phyloP scores from a whole-genome alignment of 148 eudicot genomes.

The Rhododendron simsii region DNA sequence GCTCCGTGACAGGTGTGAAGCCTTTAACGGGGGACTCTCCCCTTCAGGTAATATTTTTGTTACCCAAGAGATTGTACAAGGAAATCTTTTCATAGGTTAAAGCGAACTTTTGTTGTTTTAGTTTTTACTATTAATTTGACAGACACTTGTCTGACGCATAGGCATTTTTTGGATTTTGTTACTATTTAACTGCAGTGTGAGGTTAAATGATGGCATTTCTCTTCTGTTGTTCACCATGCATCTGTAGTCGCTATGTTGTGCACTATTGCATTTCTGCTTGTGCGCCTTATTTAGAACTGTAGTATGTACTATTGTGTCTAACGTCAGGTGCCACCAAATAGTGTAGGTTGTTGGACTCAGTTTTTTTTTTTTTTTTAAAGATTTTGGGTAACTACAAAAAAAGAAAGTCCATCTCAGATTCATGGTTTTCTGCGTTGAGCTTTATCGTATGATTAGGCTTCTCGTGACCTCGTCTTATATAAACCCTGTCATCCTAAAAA shows the following conservation, averaged over 20 bases:
- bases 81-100: neutral
- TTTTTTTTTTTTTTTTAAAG: no score
- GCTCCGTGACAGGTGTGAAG: conserved; percentile 88
- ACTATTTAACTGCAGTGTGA: neutral
- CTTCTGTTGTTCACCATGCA: neutral
- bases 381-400: neutral
- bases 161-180: neutral
- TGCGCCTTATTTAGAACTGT: neutral
- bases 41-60: conserved; percentile 50
- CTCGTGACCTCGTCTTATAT: neutral
- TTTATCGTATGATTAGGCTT: neutral
- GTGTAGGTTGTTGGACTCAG: no score
- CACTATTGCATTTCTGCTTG: neutral
- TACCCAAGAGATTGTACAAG: neutral
- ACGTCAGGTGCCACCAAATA: neutral
- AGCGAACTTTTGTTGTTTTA: neutral
- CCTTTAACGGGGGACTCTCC: conserved; percentile 96
- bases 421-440: neutral
- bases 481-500: neutral
- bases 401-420: neutral
- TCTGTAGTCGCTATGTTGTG: neutral
- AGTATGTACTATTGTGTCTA: neutral
- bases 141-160: neutral
- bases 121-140: neutral
- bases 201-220: neutral